Conservation (phyloP, 495 filamentous ascomycete species). For the Aspergillus carlsbadensis region DNA sequence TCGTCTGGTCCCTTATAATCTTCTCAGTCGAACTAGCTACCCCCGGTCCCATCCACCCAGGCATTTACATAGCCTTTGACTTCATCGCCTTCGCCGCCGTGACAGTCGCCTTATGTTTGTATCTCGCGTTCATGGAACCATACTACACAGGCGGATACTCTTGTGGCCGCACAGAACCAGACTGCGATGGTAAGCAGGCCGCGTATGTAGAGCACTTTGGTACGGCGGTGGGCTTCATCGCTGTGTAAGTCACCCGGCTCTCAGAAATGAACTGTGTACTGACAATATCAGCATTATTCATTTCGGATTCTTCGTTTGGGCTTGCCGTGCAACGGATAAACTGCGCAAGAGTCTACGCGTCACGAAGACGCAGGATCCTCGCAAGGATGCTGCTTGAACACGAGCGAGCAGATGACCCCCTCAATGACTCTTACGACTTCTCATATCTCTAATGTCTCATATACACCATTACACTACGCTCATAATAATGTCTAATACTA, state of each 20-base stretch:
- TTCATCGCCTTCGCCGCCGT: conserved; percentile 4
- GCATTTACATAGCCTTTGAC: conserved; percentile 14
- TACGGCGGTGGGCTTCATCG: conserved; percentile 9
- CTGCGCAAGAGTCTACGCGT: conserved; percentile 1
- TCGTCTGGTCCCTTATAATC: conserved; percentile 7
- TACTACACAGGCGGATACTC: conserved; percentile 4
- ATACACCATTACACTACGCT: too few relatives aligned
- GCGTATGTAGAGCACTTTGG: conserved; percentile 10
- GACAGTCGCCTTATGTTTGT: background rate
- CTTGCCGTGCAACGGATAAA: background rate
- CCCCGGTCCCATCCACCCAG: conserved; percentile 5
- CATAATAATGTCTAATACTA: background rate
- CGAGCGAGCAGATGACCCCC: background rate
- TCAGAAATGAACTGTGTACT: too few relatives aligned
- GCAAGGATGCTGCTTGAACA: background rate
- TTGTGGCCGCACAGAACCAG: background rate
- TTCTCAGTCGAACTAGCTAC: background rate
- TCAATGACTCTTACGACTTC: background rate
- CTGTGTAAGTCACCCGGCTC: background rate
- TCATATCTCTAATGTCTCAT: background rate
- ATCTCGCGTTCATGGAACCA: background rate
- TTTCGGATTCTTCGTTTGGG: conserved; percentile 3
- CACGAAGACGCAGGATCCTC: background rate
- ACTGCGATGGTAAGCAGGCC: conserved; percentile 1
- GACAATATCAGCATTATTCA: background rate